Evolutionary conservation across 176 grass and related monocot species (phyloP).

Genomic region (Chloris gayana): DNA sequence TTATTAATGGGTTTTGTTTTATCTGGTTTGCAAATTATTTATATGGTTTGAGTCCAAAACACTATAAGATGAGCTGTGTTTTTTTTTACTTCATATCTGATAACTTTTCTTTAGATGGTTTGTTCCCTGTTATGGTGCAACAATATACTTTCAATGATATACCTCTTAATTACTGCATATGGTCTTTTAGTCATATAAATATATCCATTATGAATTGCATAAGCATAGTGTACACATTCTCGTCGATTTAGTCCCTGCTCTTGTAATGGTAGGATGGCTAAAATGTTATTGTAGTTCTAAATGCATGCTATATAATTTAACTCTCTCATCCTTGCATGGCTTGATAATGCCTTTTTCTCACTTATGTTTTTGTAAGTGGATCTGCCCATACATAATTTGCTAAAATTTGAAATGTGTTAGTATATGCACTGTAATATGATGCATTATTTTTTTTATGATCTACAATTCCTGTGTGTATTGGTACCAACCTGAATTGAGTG

Average conservation of each 20-base stretch:
- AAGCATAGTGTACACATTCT: neutral
- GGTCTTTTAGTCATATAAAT: neutral
- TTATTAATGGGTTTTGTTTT: slow-evolving; percentile 20
- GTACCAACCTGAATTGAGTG: neutral
- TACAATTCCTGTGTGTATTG: neutral
- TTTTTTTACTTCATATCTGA: slow-evolving; percentile 26
- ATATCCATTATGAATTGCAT: neutral
- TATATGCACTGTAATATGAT: neutral
- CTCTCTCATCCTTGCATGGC: neutral
- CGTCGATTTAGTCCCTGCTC: neutral
- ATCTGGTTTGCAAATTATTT: slow-evolving; percentile 43
- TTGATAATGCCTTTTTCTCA: neutral
- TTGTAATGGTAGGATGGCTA: too few species aligned
- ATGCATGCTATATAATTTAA: neutral
- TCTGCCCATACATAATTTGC: neutral
- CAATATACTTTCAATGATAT: slow-evolving; percentile 16
- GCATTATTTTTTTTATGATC: neutral
- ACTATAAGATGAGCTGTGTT: slow-evolving; percentile 28
- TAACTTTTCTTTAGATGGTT: slow-evolving; percentile 11
- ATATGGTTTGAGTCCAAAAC: slow-evolving; percentile 31
- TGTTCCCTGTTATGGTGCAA: neutral
- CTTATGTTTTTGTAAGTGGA: neutral
- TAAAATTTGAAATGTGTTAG: neutral
- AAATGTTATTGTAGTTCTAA: neutral
- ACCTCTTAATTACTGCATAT: neutral